Evolutionary conservation across 331 rosid genomes (phyloP), one percentile per base, ranked within the genome.

Genomic region (Rosa hybrid): DNA sequence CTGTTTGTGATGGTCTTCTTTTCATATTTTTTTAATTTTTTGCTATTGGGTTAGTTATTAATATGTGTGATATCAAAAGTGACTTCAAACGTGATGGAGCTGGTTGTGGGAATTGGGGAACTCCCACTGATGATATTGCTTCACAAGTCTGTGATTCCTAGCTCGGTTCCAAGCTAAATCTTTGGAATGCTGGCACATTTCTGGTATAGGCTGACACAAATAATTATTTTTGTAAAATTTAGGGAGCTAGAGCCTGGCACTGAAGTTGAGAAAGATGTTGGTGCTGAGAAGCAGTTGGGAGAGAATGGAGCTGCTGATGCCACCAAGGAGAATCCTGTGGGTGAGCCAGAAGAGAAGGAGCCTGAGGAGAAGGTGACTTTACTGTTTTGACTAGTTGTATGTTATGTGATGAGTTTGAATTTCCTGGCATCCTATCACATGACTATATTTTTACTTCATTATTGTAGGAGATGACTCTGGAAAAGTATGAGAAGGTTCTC

Each of bases 51-150:
- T 30, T 38, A 71, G 23, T 23, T 44, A 71, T 1, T 67, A 21
- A 73, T 49, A 14, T 59, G 17, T 44, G 50, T 34, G 4, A 65
- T 64, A 71, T 49, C 86, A 95, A 98, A 65, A 89, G 44, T 68
- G 98, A 90, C 68, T 41, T 86, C 41, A 95, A 95, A 75, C 94
- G 97, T 8, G 98, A 95, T 1, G 99, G 99, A 1, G 78, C 94
- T 74, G 99, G 99, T 45, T 89, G 92, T 4, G 97, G 98, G 38
- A 95, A 95, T 77, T 95, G 99, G 99, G 99, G 99, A 84, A 79
- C 90, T 18, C 81, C 90, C 59, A 54, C 51, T 30, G 98, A 93
- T 84, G 99, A 91, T 60, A 74, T 89, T 86, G 72, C 90, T 71
- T 88, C 77, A 98, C 93, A 80, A 89, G 96, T 76, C 75, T 46